Evolutionary conservation across 2,329 filamentous ascomycete genomes (phyloP), one percentile per base, ranked within the genome.

Genomic region (Microcyclosporella mali): DNA sequence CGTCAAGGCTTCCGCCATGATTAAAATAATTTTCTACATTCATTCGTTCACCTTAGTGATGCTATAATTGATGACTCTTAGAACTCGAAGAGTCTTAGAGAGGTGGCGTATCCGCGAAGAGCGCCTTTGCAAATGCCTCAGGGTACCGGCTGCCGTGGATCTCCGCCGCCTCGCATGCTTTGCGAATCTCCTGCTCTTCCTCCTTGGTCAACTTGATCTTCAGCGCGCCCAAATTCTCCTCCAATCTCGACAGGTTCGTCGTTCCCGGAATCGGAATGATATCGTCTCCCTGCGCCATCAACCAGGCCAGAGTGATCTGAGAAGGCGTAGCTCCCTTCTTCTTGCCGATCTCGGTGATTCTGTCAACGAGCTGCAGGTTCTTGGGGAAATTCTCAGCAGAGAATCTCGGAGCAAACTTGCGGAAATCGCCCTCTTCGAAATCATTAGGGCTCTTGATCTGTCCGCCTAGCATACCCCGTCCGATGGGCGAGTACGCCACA

Each of bases 271-370:
- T 59, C 0, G 81, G 77, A 53, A 79, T 73, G 37, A 84, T 67
- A 51, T 81, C 75, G 2, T 74, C 68, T 11, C 60, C 60, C 53
- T 83, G 78, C 3, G 72, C 72, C 50, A 81, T 53, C 43, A 84
- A 52, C 79, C 81, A 85, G 0, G 80, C 80, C 19, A 84, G 65
- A 1, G 77, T 73, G 25, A 85, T 57, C 56, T 85, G 74, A 1
- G 69, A 70, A 0, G 77, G 52, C 0, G 79, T 80, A 34, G 67
- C 70, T 3, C 66, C 70, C 62, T 84, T 82, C 47, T 63, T 66
- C 32, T 69, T 62, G 0, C 77, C 78, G 4, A 82, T 55, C 4
- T 56, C 64, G 3, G 63, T 58, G 43, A 83, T 68, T 14, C 60
- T 59, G 25, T 75, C 70, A 2, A 79, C 71, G 2, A 82, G 58